Evolutionary conservation across 176 grass and related monocot genomes (phyloP), one percentile per base, ranked within the genome.

Genomic region (Cenchrus americanus): DNA sequence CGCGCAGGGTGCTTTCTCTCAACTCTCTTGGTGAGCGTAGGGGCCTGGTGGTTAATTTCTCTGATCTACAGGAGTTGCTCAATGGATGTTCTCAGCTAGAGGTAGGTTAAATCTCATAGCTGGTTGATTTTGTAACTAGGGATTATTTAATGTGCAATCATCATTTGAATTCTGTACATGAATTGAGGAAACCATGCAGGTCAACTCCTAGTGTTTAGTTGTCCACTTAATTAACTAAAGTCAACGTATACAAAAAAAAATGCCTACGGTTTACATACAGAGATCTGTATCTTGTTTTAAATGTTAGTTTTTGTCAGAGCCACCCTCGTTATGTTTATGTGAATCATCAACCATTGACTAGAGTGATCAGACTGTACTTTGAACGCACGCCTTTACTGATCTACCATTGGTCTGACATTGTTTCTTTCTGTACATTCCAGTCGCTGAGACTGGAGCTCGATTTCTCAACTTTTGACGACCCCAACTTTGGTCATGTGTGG

Each of bases 81-180:
- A 82, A 53, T 66, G 93, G 96, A 27, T 98, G 96, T 82, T 92
- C 93, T 44, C 89, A 64, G 64, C 82, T 98, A 80, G 96, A 98
- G 96, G 96, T 95, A 82, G 26, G 80, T 55, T 34, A 9, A 10
- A 58, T n/a, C 15, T 37, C 32, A 8, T 10, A 40, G 15, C n/a
- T 14, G 41, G 15, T 61, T 75, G 3, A 68, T 79, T 52, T 73
- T 9, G 6, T 68, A 40, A 49, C 71, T 23, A 12, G 15, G 5
- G 18, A 26, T 46, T 11, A 26, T 46, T 11, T 34, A n/a, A n/a
- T n/a, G 40, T 66, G 44, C 74, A 53, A 68, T 76, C 51, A 61
- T 60, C 9, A 0, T 21, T 69, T 55, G 13, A 15, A 37, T 75
- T 37, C 7, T 62, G 26, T 87, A 12, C 14, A 46, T 87, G 52